These are phyloP conservation scores for Nigrospora oryzae DNA, from an alignment of 2,329 filamentous ascomycete genomes.

Conservation along the genomic window DNA sequence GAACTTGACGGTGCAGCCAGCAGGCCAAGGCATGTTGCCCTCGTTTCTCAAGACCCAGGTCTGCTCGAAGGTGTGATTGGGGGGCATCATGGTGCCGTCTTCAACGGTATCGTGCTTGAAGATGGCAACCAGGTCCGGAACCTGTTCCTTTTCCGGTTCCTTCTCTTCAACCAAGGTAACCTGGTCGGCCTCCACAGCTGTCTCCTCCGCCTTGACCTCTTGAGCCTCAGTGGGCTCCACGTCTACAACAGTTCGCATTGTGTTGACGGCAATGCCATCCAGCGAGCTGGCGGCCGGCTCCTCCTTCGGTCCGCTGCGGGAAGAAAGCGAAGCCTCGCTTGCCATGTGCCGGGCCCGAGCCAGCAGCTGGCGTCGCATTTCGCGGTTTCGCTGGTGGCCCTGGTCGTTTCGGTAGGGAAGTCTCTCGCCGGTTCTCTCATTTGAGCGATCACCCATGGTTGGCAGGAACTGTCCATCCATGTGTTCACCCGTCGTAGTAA, in stretches of 20 bases:
- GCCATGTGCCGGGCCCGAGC: conserved; percentile 8
- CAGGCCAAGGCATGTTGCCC: conserved; percentile 72
- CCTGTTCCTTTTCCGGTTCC: conserved; percentile 14
- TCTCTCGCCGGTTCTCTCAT: no score
- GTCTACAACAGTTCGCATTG: conserved; percentile 65
- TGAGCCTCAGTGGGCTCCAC: conserved; percentile 51
- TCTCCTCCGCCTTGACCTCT: conserved; percentile 12
- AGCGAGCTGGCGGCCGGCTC: conserved; percentile 41
- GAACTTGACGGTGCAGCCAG: conserved; percentile 83
- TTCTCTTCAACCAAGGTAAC: conserved; percentile 9
- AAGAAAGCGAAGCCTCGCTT: no score
- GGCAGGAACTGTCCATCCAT: conserved; percentile 55
- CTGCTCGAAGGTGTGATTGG: conserved; percentile 73
- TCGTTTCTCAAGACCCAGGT: conserved; percentile 88
- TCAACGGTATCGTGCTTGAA: conserved; percentile 72
- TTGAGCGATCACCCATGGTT: conserved; percentile 60
- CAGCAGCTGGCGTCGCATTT: not conserved
- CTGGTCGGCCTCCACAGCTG: conserved; percentile 6
- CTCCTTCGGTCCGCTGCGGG: conserved; percentile 37
- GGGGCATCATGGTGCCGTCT: conserved; percentile 66
- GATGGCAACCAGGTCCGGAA: conserved; percentile 35
- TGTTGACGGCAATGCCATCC: conserved; percentile 34
- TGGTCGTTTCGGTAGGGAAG: no score
- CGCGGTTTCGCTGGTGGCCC: no score
- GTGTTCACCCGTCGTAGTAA: conserved; percentile 77